Evolutionary conservation across 768 basidiomycete species (phyloP).

Genomic region (Mycena chlorophos): DNA sequence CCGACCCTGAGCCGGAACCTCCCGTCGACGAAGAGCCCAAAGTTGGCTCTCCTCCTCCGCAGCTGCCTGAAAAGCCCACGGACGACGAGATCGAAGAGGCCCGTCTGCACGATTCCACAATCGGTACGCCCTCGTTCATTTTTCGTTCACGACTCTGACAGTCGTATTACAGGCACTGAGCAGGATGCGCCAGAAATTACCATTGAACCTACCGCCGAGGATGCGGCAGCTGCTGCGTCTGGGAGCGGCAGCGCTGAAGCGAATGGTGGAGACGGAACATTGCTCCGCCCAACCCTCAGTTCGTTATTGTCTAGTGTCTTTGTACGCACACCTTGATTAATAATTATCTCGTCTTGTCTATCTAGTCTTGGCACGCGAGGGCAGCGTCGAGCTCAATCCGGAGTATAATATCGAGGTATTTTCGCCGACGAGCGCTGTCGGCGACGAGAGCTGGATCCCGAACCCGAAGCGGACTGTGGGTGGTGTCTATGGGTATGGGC

Average conservation of each 20-base stretch:
- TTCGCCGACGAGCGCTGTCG: constrained; percentile 14
- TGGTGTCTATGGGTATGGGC: no score
- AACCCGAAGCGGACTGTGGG: no score
- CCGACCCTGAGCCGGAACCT: background rate
- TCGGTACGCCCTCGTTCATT: background rate
- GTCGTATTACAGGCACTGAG: constrained; percentile 7
- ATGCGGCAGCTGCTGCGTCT: no score
- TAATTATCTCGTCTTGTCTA: background rate
- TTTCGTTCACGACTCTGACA: background rate
- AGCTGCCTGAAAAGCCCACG: constrained; percentile 14
- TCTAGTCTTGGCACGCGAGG: constrained; percentile 5
- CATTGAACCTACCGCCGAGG: constrained; percentile 20
- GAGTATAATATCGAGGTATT: constrained; percentile 21
- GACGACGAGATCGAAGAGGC: constrained; percentile 23
- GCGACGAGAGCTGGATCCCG: constrained; percentile 13
- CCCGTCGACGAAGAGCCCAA: background rate
- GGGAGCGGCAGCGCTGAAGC: background rate
- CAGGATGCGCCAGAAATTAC: constrained; percentile 18
- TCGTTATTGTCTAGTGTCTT: background rate
- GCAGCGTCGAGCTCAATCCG: constrained; percentile 19
- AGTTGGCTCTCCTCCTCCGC: constrained; percentile 17
- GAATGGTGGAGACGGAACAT: constrained; percentile 2
- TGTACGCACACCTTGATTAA: background rate
- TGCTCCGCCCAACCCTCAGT: background rate
- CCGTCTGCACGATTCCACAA: constrained; percentile 12